Evolutionary conservation across 306 rosid species (phyloP), one percentile per base, ranked within the genome.

Genomic region (Hippophae tibetana): DNA sequence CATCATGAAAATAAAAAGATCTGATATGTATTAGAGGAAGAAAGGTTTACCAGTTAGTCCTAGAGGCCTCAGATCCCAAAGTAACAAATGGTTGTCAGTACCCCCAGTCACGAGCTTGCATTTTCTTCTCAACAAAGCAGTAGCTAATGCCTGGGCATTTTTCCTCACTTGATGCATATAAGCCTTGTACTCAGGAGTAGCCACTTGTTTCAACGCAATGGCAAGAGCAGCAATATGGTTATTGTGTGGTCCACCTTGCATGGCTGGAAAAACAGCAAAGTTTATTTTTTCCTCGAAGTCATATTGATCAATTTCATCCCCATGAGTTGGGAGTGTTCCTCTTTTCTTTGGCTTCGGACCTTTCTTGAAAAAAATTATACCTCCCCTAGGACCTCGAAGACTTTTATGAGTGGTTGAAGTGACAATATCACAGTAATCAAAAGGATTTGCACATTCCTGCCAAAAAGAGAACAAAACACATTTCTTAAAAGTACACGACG

Each of bases 241-340:
- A 79, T 92, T 92, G 81, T 92, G 98, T 0, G 98, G 98, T n/a
- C 98, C 98, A 42, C 98, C 98, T 83, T 92, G 98, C 80, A 87
- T 26, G 43, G 98, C 89, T 61, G 98, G 95, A 43, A 87, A 87
- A 52, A 92, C 98, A 42, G 96, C 84, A 68, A 90, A 90, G 72
- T 87, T 92, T 62, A 92, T 85, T 78, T 76, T 92, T 57, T 92
- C 98, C 74, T 92, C 98, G 8, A 79, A 87, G 64, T 87, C 98
- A 73, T 83, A 92, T 40, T 79, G 86, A 54, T 85, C 85, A 62
- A 74, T 72, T 69, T 81, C 89, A 61, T 74, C 62, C 66, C 89
- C 98, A 68, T 87, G 94, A 61, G 64, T 75, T 65, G 74, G 63
- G 56, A 82, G 83, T 52, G 74, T 67, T 53, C 89, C 95, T 73